Evolutionary conservation across 176 grass and related monocot species (phyloP), one percentile per base, ranked within the genome.

Genomic region (Musa beccarii): DNA sequence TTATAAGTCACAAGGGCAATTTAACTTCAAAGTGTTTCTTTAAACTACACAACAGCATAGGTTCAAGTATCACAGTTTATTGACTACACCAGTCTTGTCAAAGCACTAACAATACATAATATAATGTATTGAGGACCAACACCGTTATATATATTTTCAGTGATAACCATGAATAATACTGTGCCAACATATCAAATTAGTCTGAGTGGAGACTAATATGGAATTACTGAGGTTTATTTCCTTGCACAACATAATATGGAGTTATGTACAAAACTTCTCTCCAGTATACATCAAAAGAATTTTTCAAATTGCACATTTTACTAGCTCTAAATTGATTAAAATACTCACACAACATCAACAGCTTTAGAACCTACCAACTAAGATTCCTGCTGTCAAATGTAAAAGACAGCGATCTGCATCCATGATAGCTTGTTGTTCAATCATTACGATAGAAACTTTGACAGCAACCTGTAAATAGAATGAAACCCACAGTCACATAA

Each of bases 381-480:
- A 83, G 80, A 99, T 93, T 64, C 96, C 96, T 71, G 96, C 96
- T 51, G 91, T 93, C 79, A 99, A 81, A 84, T 99, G 96, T 69
- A 99, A 88, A 71, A 99, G 85, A 92, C 96, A 99, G 26, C 92
- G 89, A 80, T 99, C 95, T 51, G 96, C 91, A 89, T 99, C 96
- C 90, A 99, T 89, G 28, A 99, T 99, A 87, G 96, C 96, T 89
- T 99, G 96, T 81, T 99, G 96, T 69, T 91, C 96, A 59, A 99
- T 99, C 96, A 99, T 99, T 85, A 99, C 12, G 80, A 99, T 89
- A 78, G 96, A 99, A 65, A 99, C 91, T 78, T 99, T 99, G 59
- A 86, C 84, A 76, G 96, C 88, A 73, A 91, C 95, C 96, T 99
- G 79, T 8, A 66, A 66, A 17, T 5, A 84, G 78, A 63, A 67